Evolutionary conservation across 257 asterid genomes (phyloP), one percentile per base, ranked within the genome.

Genomic region (Mentha longifolia): DNA sequence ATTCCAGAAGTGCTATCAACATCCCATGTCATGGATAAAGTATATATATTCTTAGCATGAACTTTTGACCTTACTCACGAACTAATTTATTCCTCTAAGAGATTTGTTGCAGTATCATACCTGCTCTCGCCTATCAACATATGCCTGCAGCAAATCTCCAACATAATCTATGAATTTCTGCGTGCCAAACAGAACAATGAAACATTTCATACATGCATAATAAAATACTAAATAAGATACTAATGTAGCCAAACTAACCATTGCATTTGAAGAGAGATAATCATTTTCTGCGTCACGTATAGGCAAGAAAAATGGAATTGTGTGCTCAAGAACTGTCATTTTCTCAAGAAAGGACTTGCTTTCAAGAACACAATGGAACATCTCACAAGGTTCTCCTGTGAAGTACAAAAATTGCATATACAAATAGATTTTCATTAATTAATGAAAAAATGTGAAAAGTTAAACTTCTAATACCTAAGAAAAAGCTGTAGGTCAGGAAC

Each of bases 341-440:
- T 95, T 92, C 86, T 95, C 99, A 80, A 95, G 98, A 84, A 95
- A 95, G 43, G 99, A 95, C 83, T 95, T 95, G 85, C 97, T 95
- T 80, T 92, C 95, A 80, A 95, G 98, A 78, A 95, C 89, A 77
- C 99, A 95, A 81, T 95, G 99, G 83, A 89, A 95, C 71, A 83
- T 67, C 80, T 89, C 99, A 70, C 97, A 88, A 65, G 91, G 90
- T 86, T 92, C 98, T 49, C 99, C 99, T 95, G 96, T 72, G 77
- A 69, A 76, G 64, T 52, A 39, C 63, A 75, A 67, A 70, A 49
- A 28, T 25, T 19, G 19, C 45, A 63, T 42, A 63, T 31, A 47
- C 60, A 51, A 74, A 39, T 58, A 56, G 25, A 55, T 47, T 67
- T 66, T 57, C 73, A 51, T 14, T 11, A 58, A 67, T 43, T 58